phyloP scores from a whole-genome alignment of 2,329 filamentous ascomycete genomes.

The Talaromyces sp. region DNA sequence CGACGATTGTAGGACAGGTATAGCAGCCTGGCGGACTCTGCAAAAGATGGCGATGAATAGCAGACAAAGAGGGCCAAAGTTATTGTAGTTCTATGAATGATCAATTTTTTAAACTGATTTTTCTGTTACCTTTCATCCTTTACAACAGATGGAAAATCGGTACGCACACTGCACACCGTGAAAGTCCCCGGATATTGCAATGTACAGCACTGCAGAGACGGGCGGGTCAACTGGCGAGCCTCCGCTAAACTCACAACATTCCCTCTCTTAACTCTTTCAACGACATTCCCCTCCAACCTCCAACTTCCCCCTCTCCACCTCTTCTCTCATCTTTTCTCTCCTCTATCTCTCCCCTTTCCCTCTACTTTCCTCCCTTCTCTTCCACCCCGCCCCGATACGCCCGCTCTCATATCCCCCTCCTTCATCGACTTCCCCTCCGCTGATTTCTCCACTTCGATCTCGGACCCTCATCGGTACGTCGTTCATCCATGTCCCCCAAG shows the following conservation, averaged over 20 bases:
- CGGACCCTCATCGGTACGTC: slow-evolving; percentile 26
- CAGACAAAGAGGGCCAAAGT: too few relatives aligned
- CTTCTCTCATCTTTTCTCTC: slow-evolving; percentile 16
- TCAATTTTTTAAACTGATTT: too few relatives aligned
- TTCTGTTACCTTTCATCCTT: too few relatives aligned
- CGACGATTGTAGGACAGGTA: too few relatives aligned
- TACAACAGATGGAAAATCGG: too few relatives aligned
- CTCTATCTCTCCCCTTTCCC: slow-evolving; percentile 21
- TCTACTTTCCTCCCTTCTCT: slow-evolving; percentile 19
- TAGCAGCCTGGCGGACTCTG: too few relatives aligned
- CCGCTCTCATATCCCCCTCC: slow-evolving; percentile 25
- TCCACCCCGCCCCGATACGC: slow-evolving; percentile 23
- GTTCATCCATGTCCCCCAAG: slow-evolving; percentile 3
- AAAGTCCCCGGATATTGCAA: neutral
- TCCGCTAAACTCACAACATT: slow-evolving; percentile 27
- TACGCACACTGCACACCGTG: too few relatives aligned
- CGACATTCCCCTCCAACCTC: slow-evolving; percentile 12
- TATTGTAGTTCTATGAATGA: too few relatives aligned
- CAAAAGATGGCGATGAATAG: too few relatives aligned
- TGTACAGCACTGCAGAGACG: neutral
- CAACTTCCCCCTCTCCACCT: slow-evolving; percentile 12
- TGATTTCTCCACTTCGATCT: slow-evolving; percentile 29
- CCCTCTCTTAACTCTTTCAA: slow-evolving; percentile 23
- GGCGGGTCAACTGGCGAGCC: slow-evolving; percentile 3
- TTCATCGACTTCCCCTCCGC: slow-evolving; percentile 27